Base-by-base conservation (phyloP, 2,329 filamentous ascomycete genomes). In the Colletotrichum tabaci region DNA sequence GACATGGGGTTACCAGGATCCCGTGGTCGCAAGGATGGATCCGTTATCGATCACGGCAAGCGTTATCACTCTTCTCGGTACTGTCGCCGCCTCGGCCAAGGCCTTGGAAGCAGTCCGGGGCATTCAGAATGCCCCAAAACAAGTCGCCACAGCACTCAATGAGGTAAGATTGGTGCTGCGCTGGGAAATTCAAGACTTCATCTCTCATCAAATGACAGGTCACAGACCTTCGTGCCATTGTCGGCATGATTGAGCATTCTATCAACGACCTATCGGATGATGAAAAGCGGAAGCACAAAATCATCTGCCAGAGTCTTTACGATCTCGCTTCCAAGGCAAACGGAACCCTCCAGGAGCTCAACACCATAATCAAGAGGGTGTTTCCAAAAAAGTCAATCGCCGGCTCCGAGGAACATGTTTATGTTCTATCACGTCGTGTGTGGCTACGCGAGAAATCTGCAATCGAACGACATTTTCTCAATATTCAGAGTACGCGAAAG, bases 31-130 rank as follows among this genome's bases (percentile, higher is more conserved):
- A 12, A 52, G 49, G 49, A 52, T 52, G 49, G 58, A 61, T 49
- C 58, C 58, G 18, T 16, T 61, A 12, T 61, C 44, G n/a, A 26
- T 61, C 26, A 61, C 57, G 18, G 57, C 57, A 47, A 61, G 58
- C 18, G 46, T 61, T 8, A 61, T 61, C 6, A 23, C 58, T 35
- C 23, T 49, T 4, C 58, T 61, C 2, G 44, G 58, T 10, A 47
- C 46, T 18, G 44, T 47, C 2, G 44, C 13, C 4, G 23, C 42
- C 16, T 47, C 58, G 23, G 58, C 44, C 13, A 49, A 30, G 23
- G 58, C 58, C 8, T 26, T 61, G 58, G 23, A 61, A 16, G 46
- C 23, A 12, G 40, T 61, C 8, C 58, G 44, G 21, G 30, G 49
- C 23, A 12, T 61, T 5, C 15, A 23, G 6, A n/a, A 61, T 10